Evolutionary conservation across 2,329 filamentous ascomycete genomes (phyloP).

Genomic region (Xylariaceae sp.): DNA sequence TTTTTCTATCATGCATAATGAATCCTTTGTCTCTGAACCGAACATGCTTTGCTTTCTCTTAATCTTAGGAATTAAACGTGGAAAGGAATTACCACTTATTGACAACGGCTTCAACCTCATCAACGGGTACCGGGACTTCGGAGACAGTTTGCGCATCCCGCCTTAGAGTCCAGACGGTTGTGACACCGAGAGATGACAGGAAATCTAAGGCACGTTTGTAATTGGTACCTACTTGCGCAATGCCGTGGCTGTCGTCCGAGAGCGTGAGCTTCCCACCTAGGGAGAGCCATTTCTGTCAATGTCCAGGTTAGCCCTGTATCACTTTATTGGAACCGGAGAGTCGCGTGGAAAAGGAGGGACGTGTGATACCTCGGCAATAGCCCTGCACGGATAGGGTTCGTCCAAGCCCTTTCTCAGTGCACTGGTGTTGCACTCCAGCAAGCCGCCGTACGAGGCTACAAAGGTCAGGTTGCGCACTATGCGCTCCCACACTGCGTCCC

Average conservation of each 20-base stretch:
- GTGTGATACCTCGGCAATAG: conserved; percentile 63
- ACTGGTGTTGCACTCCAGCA: conserved; percentile 85
- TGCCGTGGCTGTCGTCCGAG: conserved; percentile 90
- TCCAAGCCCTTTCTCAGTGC: conserved; percentile 82
- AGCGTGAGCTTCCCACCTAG: conserved; percentile 80
- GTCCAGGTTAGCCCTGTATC: not conserved
- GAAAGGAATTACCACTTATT: conserved; percentile 24
- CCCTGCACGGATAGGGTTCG: conserved; percentile 80
- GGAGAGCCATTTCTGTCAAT: conserved; percentile 59
- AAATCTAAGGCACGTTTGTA: conserved; percentile 68
- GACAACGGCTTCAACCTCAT: conserved; percentile 22
- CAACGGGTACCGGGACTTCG: conserved; percentile 40
- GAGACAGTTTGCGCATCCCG: conserved; percentile 25
- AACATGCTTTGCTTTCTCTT: no score
- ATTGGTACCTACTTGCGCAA: conserved; percentile 81
- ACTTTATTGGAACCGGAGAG: not conserved
- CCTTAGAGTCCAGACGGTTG: conserved; percentile 54
- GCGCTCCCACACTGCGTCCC: conserved; percentile 64
- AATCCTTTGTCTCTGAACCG: no score
- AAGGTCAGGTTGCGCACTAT: conserved; percentile 69
- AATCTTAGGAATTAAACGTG: no score
- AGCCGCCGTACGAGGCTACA: conserved; percentile 67
- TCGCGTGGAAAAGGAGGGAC: not conserved
- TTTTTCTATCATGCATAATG: no score
- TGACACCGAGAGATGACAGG: conserved; percentile 60